These are phyloP conservation scores for Echites panduratus DNA, from an alignment of 257 asterid genomes.

Conservation along the genomic window DNA sequence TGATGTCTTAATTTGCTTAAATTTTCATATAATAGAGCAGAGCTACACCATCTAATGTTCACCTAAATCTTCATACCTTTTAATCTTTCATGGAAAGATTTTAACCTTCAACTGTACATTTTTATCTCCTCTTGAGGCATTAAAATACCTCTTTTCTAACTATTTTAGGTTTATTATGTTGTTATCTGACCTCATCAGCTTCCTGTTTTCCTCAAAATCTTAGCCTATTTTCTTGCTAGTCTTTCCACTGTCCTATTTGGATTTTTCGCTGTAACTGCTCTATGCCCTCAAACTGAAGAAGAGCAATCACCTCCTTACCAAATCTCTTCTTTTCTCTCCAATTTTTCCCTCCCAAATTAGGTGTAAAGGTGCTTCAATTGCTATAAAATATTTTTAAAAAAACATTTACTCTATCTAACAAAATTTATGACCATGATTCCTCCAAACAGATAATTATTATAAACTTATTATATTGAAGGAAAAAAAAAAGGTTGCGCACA, in stretches of 20 bases:
- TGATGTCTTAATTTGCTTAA: not conserved
- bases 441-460: not conserved
- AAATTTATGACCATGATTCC: not conserved
- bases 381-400: not conserved
- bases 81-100: not conserved
- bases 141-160: not conserved
- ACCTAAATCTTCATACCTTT: not conserved
- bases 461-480: not conserved
- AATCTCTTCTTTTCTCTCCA: no score
- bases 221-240: not conserved
- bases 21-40: not conserved
- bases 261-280: not conserved
- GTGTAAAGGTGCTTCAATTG: not conserved
- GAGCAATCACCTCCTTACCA: no score
- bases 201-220: not conserved
- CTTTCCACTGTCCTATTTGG: not conserved
- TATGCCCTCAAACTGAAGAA: not conserved
- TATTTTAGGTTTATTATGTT: no score
- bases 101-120: not conserved
- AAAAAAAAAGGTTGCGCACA: not conserved
- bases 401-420: not conserved
- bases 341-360: no score
- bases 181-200: not conserved
- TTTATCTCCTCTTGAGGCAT: no score
- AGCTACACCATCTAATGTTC: not conserved